Evolutionary conservation across 257 asterid genomes (phyloP).

Genomic region (Knoxia roxburghii): DNA sequence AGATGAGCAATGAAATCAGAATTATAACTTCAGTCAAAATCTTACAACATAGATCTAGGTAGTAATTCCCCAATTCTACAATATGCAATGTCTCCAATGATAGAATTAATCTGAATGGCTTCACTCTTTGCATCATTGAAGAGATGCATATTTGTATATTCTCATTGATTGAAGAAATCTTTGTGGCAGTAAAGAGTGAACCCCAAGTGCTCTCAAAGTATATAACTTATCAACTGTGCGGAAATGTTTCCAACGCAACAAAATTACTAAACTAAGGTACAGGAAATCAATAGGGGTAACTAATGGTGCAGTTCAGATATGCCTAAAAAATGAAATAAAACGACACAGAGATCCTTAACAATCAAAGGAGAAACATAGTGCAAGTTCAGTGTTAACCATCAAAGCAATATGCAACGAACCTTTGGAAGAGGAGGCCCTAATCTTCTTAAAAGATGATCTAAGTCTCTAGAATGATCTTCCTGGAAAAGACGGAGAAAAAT

Average conservation of each 20-base stretch:
- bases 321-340: not conserved
- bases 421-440: slow-evolving; percentile 56
- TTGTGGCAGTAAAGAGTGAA: not conserved
- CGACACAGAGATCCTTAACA: slow-evolving; percentile 2
- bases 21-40: not conserved
- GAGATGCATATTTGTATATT: not conserved
- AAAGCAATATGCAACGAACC: slow-evolving; percentile 45
- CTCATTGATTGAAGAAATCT: not conserved
- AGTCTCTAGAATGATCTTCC: slow-evolving; percentile 47
- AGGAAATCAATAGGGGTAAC: not conserved
- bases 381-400: slow-evolving; percentile 29
- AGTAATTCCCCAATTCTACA: not conserved
- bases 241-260: not conserved
- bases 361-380: slow-evolving; percentile 15
- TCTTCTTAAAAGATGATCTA: slow-evolving; percentile 50
- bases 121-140: not conserved
- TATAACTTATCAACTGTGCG: no score
- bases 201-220: no score
- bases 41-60: not conserved
- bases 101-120: no score
- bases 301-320: not conserved
- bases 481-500: slow-evolving; percentile 20
- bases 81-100: not conserved
- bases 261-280: not conserved
- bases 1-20: not conserved